Evolutionary conservation across 257 asterid genomes (phyloP), one percentile per base, ranked within the genome.

Genomic region (Nicotiana knightiana): DNA sequence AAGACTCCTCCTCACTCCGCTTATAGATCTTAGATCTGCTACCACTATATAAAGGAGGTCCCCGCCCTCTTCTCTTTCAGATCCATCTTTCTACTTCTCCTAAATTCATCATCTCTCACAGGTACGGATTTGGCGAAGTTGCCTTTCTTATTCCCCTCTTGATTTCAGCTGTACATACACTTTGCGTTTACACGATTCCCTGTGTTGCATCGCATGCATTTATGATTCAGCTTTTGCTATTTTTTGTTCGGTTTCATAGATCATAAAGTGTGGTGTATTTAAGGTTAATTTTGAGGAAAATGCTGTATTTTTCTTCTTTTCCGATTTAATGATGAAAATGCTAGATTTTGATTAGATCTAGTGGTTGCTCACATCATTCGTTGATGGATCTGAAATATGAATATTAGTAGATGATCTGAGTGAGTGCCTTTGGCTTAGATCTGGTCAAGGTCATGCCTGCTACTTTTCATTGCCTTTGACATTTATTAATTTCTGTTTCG

Each of bases 11-110:
- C 11, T 46, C 79, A 48, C 79, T 26, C 79, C 43, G 5, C 9
- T 11, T 71, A 9, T 39, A 80, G 86, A 85, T 86, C 87, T 75
- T 66, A 84, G 87, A 83, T 85, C 84, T 81, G 33, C 79, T 35
- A 77, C 80, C 17, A 84, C 85, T 84, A 85, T 88, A 84, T 71
- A 83, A 51, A 79, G 1, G 57, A 57, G 66, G 5, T 83, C 58
- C 90, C 84, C 84, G 85, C 86, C 48, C 83, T 83, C 76, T 62
- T 43, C 10, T 67, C 81, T 33, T 82, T 70, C 79, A 53, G 80
- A 39, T 7, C 64, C 39, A 67, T 62, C 12, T 79, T 77, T 84
- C 87, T 46, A 58, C 12, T 53, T 76, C 32, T 70, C 79, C 15
- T 28, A 18, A 51, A 75, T 26, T 51, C 80, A 51, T 75, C 18